Evolutionary conservation across 2,329 filamentous ascomycete species (phyloP), one percentile per base, ranked within the genome.

Genomic region (Leptographium flavum): DNA sequence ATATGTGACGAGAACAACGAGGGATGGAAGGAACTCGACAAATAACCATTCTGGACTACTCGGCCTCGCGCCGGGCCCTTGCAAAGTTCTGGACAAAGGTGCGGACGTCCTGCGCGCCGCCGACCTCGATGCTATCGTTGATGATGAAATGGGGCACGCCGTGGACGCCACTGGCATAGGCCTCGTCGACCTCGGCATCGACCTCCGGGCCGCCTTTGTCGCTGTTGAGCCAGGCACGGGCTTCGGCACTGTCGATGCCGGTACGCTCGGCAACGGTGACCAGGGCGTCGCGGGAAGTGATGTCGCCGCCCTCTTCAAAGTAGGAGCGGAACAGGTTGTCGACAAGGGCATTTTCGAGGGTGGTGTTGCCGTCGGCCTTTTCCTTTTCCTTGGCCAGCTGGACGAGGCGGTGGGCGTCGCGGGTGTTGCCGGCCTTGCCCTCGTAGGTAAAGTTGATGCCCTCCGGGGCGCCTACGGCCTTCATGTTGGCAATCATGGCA

Each of bases 111-210:
- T 87, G 79, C 1, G 83, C 84, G 1, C 84, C 85, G 25, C 77
- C 71, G 27, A 90, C 60, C 52, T 79, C 73, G 59, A 77, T 81
- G 52, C 66, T 67, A 2, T 68, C 79, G 55, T 88, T 81, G 50
- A 92, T 73, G 13, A 76, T 76, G 58, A 86, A 88, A 58, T 83
- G 76, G 7, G 85, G 84, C 49, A 92, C 85, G 1, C 83, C 83
- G 45, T 63, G 69, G 33, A 88, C 56, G 10, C 64, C 64, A 55
- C 71, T 67, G 9, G 57, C 59, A 52, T 69, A 68, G 33, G 75
- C 71, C 51, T 69, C 62, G 25, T 62, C 56, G 6, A 76, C 75
- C 55, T 79, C 72, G 33, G 53, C 53, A 56, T 80, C 75, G 22
- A 81, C 76, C 53, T 73, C 70, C 1, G 64, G 60, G 0, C 73